These are phyloP conservation scores for Chenopodium album DNA, from an alignment of 148 eudicot genomes.

Conservation along the genomic window DNA sequence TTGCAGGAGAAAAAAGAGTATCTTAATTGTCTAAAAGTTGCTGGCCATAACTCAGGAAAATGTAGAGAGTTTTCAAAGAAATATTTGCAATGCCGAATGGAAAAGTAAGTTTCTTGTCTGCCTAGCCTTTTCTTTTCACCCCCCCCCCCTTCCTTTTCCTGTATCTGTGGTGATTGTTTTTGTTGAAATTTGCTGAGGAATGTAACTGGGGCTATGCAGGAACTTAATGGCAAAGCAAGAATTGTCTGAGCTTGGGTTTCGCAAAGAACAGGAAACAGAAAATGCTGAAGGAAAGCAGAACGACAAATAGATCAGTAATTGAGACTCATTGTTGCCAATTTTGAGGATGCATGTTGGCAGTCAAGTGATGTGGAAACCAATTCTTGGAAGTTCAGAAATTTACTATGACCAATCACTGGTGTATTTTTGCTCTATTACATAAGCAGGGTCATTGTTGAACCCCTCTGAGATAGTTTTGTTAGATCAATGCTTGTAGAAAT, in stretches of 20 bases:
- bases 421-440: constrained; percentile 6
- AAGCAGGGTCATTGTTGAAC: constrained; percentile 13
- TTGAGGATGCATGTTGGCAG: not conserved
- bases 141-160: not conserved
- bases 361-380: not conserved
- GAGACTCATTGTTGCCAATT: not conserved
- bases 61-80: constrained; percentile 74
- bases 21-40: constrained; percentile 64
- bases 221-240: constrained; percentile 97
- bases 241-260: constrained; percentile 90
- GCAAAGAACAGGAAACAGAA: constrained; percentile 39
- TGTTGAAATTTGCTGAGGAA: not conserved
- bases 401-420: not conserved
- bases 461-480: not conserved
- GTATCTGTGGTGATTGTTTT: not conserved
- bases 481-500: not conserved
- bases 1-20: constrained; percentile 83
- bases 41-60: constrained; percentile 79
- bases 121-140: not conserved
- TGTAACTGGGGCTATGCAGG: constrained; percentile 41
- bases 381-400: not conserved
- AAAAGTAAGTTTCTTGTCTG: constrained; percentile 51
- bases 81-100: constrained; percentile 93
- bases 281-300: constrained; percentile 30
- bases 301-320: constrained; percentile 21